Evolutionary conservation across 2,329 filamentous ascomycete species (phyloP), one percentile per base, ranked within the genome.

Genomic region (Lasiodiplodia citricola): DNA sequence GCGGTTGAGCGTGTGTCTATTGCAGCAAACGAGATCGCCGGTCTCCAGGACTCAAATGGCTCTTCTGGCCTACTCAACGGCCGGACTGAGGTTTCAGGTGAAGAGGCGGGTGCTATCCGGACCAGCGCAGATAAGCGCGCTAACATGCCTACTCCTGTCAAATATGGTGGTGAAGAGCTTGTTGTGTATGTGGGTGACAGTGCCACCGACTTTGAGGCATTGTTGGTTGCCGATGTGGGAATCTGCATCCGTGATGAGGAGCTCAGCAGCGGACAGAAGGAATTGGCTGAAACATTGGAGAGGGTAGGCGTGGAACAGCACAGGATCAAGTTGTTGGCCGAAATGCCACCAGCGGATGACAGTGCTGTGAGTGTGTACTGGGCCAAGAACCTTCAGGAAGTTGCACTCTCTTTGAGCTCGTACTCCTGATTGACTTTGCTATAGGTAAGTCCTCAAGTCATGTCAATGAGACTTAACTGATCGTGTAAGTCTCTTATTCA

Each of bases 141-240:
- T 4, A 71, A 72, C 5, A 66, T 83, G 52, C 58, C 67, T 16
- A 70, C 73, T 11, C 51, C 57, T 0, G 57, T 73, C 37, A 71
- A 71, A 28, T 66, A 65, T 37, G 35, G 41, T 2, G 68, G 50
- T 8, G 52, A 60, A 2, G 47, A 64, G 11, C 60, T 75, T 3
- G 74, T 79, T 1, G 73, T 85, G 6, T 85, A 85, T 69, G 73
- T 85, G 13, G 84, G 84, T 10, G 84, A 86, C 69, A 83, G 82
- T 14, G 75, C 79, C 57, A 84, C 83, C 1, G 84, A 86, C 69
- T 80, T 85, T 23, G 82, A 83, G 55, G 80, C 80, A 56, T 73
- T 85, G 1, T 71, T 82, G 3, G 77, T 74, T 21, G 83, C 82
- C 2, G 81, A 84, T 70, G 58, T 84, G 21, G 84, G 83, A 1